These are phyloP conservation scores for Turnera subulata DNA, from an alignment of 345 rosid genomes.

Conservation along the genomic window DNA sequence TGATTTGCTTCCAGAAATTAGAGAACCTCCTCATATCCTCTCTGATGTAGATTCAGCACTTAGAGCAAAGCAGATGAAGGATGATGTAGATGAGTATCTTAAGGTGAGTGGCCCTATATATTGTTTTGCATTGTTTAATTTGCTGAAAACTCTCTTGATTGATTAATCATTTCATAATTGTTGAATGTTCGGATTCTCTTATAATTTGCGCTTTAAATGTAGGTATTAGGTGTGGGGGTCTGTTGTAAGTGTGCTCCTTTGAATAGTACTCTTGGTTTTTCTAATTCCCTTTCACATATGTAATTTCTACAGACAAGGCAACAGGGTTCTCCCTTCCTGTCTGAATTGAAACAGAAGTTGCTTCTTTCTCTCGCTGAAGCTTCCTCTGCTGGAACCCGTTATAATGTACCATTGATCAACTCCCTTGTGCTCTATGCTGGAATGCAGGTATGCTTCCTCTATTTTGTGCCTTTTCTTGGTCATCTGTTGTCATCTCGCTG, in stretches of 20 bases:
- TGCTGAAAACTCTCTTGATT: not conserved
- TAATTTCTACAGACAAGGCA: slow-evolving; percentile 55
- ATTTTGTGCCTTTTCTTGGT: not conserved
- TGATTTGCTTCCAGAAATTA: slow-evolving; percentile 90
- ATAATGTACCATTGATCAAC: slow-evolving; percentile 86
- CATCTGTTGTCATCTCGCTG: not conserved
- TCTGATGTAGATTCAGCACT: slow-evolving; percentile 92
- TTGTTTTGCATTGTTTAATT: not conserved
- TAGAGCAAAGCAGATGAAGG: slow-evolving; percentile 73
- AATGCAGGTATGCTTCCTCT: slow-evolving; percentile 66
- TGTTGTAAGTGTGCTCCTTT: not conserved
- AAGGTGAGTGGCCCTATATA: slow-evolving; percentile 40
- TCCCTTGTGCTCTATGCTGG: slow-evolving; percentile 97
- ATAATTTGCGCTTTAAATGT: no score
- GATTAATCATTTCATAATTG: not conserved
- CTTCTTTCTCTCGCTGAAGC: slow-evolving; percentile 72
- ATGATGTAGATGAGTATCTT: slow-evolving; percentile 90
- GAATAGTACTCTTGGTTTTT: not conserved
- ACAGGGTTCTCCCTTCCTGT: slow-evolving; percentile 63
- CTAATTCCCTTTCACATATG: no score
- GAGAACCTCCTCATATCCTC: slow-evolving; percentile 71
- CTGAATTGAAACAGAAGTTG: slow-evolving; percentile 79
- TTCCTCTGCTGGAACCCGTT: slow-evolving; percentile 78
- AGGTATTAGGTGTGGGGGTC: no score
- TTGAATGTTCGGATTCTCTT: no score